phyloP scores from a whole-genome alignment of 2,329 filamentous ascomycete genomes.

The Coniochaeta sp. region DNA sequence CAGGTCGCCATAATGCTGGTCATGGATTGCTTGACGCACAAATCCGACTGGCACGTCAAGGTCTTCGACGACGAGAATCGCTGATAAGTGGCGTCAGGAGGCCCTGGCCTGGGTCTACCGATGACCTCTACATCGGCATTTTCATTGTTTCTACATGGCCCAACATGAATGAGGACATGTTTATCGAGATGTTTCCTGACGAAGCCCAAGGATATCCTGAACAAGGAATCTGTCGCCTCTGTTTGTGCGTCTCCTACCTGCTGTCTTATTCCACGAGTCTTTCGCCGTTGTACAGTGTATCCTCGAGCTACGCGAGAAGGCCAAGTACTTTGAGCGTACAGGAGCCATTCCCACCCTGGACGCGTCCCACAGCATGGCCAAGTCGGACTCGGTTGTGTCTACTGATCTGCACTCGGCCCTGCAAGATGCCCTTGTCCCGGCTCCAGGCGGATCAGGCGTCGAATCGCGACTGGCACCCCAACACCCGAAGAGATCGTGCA shows the following conservation, averaged over 20 bases:
- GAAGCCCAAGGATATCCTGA: neutral
- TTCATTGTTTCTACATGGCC: neutral
- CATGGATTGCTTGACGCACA: constrained; percentile 27
- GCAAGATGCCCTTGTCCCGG: constrained; percentile 23
- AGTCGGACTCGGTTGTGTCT: constrained; percentile 41
- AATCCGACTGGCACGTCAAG: constrained; percentile 26
- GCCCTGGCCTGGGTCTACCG: constrained; percentile 16
- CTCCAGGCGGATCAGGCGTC: constrained; percentile 36
- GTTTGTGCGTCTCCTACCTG: neutral
- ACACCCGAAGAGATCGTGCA: constrained; percentile 43
- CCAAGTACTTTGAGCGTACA: constrained; percentile 30
- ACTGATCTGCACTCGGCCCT: constrained; percentile 22
- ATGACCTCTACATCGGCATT: constrained; percentile 6
- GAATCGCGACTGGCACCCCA: constrained; percentile 47
- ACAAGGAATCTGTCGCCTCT: neutral
- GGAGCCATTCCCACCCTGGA: constrained; percentile 37
- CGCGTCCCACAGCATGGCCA: constrained; percentile 32
- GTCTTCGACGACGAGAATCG: constrained; percentile 23
- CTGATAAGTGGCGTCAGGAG: constrained; percentile 23
- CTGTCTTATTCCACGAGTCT: neutral
- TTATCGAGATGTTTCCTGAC: constrained; percentile 5
- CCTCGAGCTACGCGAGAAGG: constrained; percentile 42
- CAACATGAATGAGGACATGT: constrained; percentile 8
- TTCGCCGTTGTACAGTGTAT: constrained; percentile 20
- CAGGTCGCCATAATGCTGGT: constrained; percentile 26